Evolutionary conservation across 768 basidiomycete species (phyloP).

Genomic region (Pleurotus tuber-regium): DNA sequence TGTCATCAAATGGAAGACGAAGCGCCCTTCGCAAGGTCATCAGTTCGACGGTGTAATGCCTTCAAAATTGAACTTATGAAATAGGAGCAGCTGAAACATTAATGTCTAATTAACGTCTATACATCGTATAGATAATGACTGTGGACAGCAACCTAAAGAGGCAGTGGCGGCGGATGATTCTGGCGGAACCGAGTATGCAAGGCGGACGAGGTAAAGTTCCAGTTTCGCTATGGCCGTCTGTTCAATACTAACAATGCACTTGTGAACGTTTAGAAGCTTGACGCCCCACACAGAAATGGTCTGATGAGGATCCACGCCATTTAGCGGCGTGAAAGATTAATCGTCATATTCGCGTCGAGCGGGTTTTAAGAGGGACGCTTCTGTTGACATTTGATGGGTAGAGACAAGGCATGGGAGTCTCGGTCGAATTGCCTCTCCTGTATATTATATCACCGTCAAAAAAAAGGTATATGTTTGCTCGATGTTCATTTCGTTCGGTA

Average conservation of each 20-base stretch:
- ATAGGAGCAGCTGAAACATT: background rate
- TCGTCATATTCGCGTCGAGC: too few species aligned
- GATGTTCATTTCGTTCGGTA: slow-evolving; percentile 1
- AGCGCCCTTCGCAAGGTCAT: background rate
- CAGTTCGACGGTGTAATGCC: background rate
- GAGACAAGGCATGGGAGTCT: slow-evolving; percentile 4
- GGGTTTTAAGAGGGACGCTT: too few species aligned
- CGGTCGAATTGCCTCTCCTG: too few species aligned
- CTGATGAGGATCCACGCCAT: background rate
- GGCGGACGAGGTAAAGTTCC: background rate
- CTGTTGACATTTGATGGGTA: too few species aligned
- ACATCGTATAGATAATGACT: too few species aligned
- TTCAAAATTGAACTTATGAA: background rate
- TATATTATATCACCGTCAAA: too few species aligned
- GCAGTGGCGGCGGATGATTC: slow-evolving; percentile 6
- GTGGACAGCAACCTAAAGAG: background rate
- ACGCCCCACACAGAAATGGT: background rate
- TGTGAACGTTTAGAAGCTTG: background rate
- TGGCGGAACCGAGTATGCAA: slow-evolving; percentile 2
- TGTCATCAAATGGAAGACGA: background rate
- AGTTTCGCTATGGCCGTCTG: too few species aligned
- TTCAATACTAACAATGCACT: background rate
- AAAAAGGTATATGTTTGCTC: background rate
- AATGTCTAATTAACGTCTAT: too few species aligned
- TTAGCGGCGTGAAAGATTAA: background rate